A percentile compares a stretch with the other conserved stretches of the same genome.
Conservation (phyloP, 2,329 filamentous ascomycete species). For the Fusarium sororula region DNA sequence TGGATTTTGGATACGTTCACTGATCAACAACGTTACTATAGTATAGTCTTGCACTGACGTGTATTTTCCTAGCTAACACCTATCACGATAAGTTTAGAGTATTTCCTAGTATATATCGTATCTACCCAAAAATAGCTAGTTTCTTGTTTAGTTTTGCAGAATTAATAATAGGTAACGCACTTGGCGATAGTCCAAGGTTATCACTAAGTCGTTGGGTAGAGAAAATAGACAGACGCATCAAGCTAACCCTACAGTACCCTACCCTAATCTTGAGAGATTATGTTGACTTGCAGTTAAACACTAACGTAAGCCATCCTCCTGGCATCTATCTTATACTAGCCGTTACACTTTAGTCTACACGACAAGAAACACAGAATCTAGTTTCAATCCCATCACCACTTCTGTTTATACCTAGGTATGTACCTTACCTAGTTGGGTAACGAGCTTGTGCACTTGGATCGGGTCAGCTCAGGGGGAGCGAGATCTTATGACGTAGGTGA, state of each 20-base stretch:
- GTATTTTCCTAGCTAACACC: slow-evolving; percentile 33
- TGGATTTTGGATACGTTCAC: slow-evolving; percentile 13
- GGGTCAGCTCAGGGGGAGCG: background rate
- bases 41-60: slow-evolving; percentile 34
- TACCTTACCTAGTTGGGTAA: background rate
- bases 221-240: background rate
- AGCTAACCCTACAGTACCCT: background rate
- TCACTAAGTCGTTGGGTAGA: background rate
- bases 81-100: slow-evolving; percentile 29
- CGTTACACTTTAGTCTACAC: background rate
- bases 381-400: background rate
- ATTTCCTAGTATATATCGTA: slow-evolving; percentile 1
- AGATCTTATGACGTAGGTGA: slow-evolving; percentile 33
- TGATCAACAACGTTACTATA: background rate
- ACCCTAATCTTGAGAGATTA: background rate
- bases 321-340: background rate
- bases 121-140: background rate
- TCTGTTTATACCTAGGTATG: background rate
- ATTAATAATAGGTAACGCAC: background rate
- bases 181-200: background rate
- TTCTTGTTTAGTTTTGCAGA: background rate
- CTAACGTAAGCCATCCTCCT: background rate
- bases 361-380: background rate
- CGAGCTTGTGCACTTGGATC: slow-evolving; percentile 10
- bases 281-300: background rate